A percentile compares a stretch with the other conserved stretches of the same genome.
phyloP scores from a whole-genome alignment of 257 asterid genomes.

The Fraxinus pennsylvanica region DNA sequence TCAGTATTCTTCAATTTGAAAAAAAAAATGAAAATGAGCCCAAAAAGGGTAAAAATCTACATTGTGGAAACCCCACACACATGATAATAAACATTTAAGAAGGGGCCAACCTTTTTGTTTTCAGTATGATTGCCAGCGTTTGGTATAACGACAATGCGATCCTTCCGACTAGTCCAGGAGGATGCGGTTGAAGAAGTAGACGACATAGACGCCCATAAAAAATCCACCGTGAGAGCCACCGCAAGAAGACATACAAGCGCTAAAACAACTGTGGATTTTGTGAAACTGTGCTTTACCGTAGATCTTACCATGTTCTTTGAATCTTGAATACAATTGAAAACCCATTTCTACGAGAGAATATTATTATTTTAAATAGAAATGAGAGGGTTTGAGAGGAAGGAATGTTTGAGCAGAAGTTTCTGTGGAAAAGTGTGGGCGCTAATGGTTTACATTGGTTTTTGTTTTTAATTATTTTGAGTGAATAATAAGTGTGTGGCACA shows the following conservation, averaged over 20 bases:
- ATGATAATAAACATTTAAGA: conserved; percentile 1
- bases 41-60: neutral
- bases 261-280: conserved; percentile 46
- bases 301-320: conserved; percentile 36
- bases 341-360: conserved; percentile 19
- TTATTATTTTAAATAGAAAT: neutral
- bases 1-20: neutral
- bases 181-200: conserved; percentile 44
- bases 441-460: conserved; percentile 42
- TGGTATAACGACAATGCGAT: conserved; percentile 32
- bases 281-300: conserved; percentile 41
- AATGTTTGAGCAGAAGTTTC: neutral
- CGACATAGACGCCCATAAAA: conserved; percentile 45
- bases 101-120: conserved; percentile 32
- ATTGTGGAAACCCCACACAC: neutral
- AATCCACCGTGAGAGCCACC: conserved; percentile 46
- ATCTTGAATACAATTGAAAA: conserved; percentile 12
- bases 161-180: conserved; percentile 33
- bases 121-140: conserved; percentile 13
- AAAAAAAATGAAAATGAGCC: neutral
- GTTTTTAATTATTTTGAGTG: too few species aligned
- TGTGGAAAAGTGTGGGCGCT: conserved; percentile 48
- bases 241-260: conserved; percentile 43
- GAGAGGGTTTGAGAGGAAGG: conserved; percentile 12
- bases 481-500: too few species aligned